These are phyloP conservation scores for Scheffersomyces amazonensis DNA, from an alignment of 805 yeast species.

Conservation along the genomic window DNA sequence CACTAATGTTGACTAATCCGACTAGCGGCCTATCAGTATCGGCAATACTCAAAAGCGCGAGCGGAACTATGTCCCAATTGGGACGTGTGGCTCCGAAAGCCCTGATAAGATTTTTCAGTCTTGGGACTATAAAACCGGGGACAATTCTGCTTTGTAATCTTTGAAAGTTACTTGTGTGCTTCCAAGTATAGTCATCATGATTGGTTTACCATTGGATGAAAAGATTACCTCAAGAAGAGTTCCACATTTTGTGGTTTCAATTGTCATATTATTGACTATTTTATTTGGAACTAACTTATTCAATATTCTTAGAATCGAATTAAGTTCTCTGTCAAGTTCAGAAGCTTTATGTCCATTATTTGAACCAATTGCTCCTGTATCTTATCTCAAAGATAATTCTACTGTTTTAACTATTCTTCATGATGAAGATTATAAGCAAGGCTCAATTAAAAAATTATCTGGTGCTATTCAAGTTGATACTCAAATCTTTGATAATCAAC, in stretches of 20 bases:
- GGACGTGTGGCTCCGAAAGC: too few species aligned
- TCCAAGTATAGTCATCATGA: too few species aligned
- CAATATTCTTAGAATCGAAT: conserved; percentile 14
- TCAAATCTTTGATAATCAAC: conserved; percentile 52
- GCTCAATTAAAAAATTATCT: conserved; percentile 43
- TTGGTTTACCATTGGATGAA: conserved; percentile 13
- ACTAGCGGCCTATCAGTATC: too few species aligned
- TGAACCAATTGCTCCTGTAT: conserved; percentile 18
- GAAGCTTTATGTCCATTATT: conserved; percentile 21
- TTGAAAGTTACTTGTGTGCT: too few species aligned
- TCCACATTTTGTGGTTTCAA: conserved; percentile 7
- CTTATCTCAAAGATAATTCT: conserved; percentile 29
- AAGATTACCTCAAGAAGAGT: conserved; percentile 6
- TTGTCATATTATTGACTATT: conserved; percentile 13
- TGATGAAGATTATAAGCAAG: conserved; percentile 21
- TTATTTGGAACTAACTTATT: conserved; percentile 15
- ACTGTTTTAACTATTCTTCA: conserved; percentile 25
- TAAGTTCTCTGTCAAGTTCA: conserved; percentile 6
- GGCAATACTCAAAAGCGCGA: too few species aligned
- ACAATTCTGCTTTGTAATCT: too few species aligned
- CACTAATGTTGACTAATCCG: too few species aligned
- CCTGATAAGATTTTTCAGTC: too few species aligned
- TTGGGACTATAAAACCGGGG: too few species aligned
- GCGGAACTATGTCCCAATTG: too few species aligned
- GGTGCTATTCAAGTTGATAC: conserved; percentile 68